Conservation (phyloP, 2,329 filamentous ascomycete genomes). For the Graphilbum sp. region DNA sequence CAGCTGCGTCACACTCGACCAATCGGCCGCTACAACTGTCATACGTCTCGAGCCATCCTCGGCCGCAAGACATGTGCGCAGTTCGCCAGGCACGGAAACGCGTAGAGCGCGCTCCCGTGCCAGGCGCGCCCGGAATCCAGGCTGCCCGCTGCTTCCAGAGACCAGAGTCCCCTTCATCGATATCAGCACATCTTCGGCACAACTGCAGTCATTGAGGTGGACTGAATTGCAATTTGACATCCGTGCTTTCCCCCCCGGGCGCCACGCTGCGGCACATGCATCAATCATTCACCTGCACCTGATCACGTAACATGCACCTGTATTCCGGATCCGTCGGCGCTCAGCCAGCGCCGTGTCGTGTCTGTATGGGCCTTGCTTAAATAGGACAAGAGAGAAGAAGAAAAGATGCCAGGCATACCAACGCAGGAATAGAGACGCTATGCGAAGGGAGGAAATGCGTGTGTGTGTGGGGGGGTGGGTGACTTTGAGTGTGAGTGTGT, state of each 20-base stretch:
- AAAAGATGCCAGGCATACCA: background rate
- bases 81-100: constrained; percentile 10
- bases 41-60: too few species aligned
- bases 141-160: constrained; percentile 16
- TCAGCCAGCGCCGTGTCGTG: too few species aligned
- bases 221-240: constrained; percentile 99
- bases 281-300: too few species aligned
- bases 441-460: too few species aligned
- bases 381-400: background rate
- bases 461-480: too few species aligned
- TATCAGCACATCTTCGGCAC: constrained; percentile 99
- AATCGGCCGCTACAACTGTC: too few species aligned
- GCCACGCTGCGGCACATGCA: too few species aligned
- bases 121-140: constrained; percentile 20
- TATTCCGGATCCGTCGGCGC: too few species aligned
- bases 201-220: constrained; percentile 64
- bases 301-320: too few species aligned
- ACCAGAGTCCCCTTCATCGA: constrained; percentile 13
- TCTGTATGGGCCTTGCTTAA: background rate
- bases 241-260: constrained; percentile 63
- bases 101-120: background rate
- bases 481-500: too few species aligned
- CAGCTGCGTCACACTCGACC: too few species aligned
- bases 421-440: too few species aligned
- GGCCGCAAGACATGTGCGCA: constrained; percentile 13